Percentiles rank a stretch among this genome's conserved stretches.
Conservation (phyloP, 148 eudicot genomes). For the Talinum fruticosum region DNA sequence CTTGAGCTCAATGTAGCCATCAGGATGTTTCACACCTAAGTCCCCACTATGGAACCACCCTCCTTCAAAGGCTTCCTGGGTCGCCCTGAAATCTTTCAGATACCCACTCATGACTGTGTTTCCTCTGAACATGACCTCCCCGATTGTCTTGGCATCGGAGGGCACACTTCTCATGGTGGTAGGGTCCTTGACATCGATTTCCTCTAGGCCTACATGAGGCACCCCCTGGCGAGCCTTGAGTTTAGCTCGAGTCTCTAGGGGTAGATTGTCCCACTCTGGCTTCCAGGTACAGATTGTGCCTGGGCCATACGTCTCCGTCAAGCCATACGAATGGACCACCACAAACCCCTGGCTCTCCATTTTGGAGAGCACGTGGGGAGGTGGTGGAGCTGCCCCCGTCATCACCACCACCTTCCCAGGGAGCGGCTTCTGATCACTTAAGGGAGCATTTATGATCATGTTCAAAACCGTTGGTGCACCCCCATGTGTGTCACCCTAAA, state of each 20-base stretch:
- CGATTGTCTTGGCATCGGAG: constrained; percentile 38
- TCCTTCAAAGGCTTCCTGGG: constrained; percentile 29
- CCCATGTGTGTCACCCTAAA: constrained; percentile 57
- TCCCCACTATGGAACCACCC: constrained; percentile 51
- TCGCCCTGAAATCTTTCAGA: constrained; percentile 31
- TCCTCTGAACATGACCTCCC: constrained; percentile 44
- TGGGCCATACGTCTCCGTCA: constrained; percentile 40
- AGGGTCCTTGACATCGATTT: constrained; percentile 34
- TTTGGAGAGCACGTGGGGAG: constrained; percentile 28
- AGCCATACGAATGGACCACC: constrained; percentile 37
- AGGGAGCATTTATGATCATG: constrained; percentile 39
- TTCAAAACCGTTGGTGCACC: constrained; percentile 61
- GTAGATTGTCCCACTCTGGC: constrained; percentile 35
- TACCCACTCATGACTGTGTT: constrained; percentile 43
- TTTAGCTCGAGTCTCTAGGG: constrained; percentile 24
- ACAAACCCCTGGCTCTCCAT: constrained; percentile 35
- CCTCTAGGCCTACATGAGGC: constrained; percentile 26
- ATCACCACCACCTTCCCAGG: constrained; percentile 35
- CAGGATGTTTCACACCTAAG: constrained; percentile 41
- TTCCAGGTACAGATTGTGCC: constrained; percentile 37
- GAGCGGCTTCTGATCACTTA: constrained; percentile 25
- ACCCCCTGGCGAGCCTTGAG: constrained; percentile 45
- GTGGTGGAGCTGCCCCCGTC: constrained; percentile 62
- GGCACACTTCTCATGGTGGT: constrained; percentile 32
- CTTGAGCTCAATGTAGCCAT: constrained; percentile 46